Evolutionary conservation across 208 protist genomes (phyloP).

Genomic region (Leptomonas pyrrhocoris): DNA sequence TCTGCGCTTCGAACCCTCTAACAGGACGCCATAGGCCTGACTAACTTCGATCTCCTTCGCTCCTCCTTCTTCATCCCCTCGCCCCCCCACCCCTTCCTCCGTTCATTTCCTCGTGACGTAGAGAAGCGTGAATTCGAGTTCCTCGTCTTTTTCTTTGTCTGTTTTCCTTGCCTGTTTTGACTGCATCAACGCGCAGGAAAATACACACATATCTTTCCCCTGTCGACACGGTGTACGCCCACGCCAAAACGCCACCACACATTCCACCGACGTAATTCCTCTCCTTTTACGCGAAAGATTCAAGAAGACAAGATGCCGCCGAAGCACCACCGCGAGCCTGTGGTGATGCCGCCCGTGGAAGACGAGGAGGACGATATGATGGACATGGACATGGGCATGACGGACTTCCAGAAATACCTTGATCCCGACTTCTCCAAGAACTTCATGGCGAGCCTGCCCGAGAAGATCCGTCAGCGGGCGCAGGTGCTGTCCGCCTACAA

Average conservation of each 20-base stretch:
- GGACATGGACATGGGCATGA: conserved; percentile 33
- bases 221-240: too few species aligned
- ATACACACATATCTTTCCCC: too few species aligned
- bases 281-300: conserved; percentile 5
- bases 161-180: too few species aligned
- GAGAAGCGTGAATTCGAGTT: neutral
- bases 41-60: neutral
- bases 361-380: conserved; percentile 49
- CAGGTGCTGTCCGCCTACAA: conserved; percentile 78
- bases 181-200: too few species aligned
- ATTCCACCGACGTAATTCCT: neutral
- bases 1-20: too few species aligned
- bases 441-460: conserved; percentile 82
- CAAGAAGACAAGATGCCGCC: conserved; percentile 46
- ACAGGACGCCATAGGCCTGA: too few species aligned
- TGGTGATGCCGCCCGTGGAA: conserved; percentile 22
- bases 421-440: conserved; percentile 78
- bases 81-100: too few species aligned
- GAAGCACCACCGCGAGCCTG: conserved; percentile 36
- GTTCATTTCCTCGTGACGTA: neutral
- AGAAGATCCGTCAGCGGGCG: conserved; percentile 80
- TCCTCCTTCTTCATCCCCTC: neutral
- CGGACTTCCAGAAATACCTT: conserved; percentile 64
- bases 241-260: too few species aligned
- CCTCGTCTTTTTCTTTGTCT: neutral